phyloP scores from a whole-genome alignment of 306 rosid genomes.

The Gastrolobium villosum region DNA sequence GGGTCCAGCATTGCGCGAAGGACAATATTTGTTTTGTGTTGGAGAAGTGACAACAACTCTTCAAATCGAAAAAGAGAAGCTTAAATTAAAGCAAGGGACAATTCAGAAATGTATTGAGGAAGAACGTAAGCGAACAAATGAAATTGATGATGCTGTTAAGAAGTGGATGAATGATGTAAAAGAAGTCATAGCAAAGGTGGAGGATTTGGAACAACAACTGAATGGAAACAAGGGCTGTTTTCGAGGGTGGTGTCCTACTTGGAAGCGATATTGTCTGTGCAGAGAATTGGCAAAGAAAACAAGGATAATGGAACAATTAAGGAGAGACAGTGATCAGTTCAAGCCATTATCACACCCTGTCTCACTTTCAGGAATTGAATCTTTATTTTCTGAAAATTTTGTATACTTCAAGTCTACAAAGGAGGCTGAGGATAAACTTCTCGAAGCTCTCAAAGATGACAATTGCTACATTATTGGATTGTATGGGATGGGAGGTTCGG shows the following conservation, averaged over 20 bases:
- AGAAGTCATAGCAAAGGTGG: background rate
- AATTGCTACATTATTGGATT: background rate
- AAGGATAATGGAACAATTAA: background rate
- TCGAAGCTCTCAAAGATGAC: background rate
- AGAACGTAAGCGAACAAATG: background rate
- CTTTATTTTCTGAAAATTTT: background rate
- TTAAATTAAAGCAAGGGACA: background rate
- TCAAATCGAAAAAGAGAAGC: background rate
- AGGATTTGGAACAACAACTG: background rate
- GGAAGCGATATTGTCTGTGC: background rate
- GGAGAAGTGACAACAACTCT: background rate
- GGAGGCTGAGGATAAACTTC: background rate
- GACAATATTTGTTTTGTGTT: background rate
- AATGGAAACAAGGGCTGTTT: background rate
- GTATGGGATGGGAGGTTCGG: conserved; percentile 1
- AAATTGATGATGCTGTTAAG: background rate
- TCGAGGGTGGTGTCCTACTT: background rate
- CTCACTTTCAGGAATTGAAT: background rate
- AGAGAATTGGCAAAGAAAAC: background rate
- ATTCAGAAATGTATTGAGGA: background rate
- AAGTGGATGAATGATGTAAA: background rate
- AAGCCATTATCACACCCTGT: background rate
- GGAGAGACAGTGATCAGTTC: background rate
- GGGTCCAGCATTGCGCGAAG: background rate
- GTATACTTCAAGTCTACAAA: background rate